Percentiles rank a stretch among this genome's conserved stretches.
phyloP scores from a whole-genome alignment of 1,284 basidiomycete genomes.

The Irpex lacteus region DNA sequence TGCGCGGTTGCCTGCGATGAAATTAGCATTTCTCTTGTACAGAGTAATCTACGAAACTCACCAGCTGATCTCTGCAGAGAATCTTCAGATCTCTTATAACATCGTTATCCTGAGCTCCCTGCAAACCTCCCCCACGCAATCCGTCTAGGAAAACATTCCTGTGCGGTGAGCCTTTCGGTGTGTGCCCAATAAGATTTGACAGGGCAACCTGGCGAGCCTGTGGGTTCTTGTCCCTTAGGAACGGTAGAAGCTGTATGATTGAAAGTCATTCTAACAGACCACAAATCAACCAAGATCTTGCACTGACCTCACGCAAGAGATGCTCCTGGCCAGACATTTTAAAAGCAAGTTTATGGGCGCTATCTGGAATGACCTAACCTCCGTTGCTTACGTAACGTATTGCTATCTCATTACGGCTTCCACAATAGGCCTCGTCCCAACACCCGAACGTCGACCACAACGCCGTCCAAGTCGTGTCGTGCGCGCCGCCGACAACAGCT shows the following conservation, averaged over 20 bases:
- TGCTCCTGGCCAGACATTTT: constrained; percentile 11
- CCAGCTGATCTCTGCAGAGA: constrained; percentile 84
- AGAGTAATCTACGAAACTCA: constrained; percentile 32
- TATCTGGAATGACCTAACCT: neutral
- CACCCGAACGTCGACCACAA: neutral
- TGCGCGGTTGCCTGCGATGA: constrained; percentile 81
- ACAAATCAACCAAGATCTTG: neutral
- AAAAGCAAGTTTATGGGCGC: constrained; percentile 1
- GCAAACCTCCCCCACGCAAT: constrained; percentile 51
- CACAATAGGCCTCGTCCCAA: neutral
- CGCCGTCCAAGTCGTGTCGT: neutral
- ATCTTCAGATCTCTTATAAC: constrained; percentile 77
- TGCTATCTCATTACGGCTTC: neutral
- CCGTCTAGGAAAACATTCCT: constrained; percentile 74
- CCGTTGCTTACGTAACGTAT: neutral
- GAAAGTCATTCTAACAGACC: neutral
- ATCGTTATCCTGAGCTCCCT: constrained; percentile 63
- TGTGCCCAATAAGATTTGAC: constrained; percentile 79
- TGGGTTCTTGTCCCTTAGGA: constrained; percentile 85
- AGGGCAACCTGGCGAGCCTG: constrained; percentile 87
- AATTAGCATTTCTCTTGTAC: constrained; percentile 4
- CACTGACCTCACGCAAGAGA: constrained; percentile 8
- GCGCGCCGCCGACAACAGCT: neutral
- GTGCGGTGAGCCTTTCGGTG: constrained; percentile 67
- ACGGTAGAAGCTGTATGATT: constrained; percentile 67